Evolutionary conservation across 495 filamentous ascomycete species (phyloP), one percentile per base, ranked within the genome.

Genomic region (Podospora conica): DNA sequence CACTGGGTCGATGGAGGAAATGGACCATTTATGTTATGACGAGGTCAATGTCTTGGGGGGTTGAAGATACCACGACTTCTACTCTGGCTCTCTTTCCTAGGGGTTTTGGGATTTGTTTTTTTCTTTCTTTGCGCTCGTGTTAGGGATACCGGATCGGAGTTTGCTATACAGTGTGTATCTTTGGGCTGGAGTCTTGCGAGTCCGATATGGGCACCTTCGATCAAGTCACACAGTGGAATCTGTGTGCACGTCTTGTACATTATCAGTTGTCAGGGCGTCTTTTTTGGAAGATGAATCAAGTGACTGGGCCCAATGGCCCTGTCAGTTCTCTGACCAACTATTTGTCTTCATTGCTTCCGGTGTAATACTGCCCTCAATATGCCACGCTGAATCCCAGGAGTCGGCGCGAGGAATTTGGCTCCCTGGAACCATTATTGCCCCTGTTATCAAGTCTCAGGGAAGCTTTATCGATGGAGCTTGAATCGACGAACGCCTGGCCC

Each of bases 61-160:
- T 61, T 64, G 54, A 58, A 58, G 63, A 64, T 64, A 64, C 63
- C 63, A 64, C 22, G n/a, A 33, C 3, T 58, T 48, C 31, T 12
- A n/a, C 18, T 40, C 22, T 58, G 27, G 63, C 27, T 23, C 31
- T 40, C 12, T 64, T 28, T 57, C 6, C 20, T 58, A 25, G 29
- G 55, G 18, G 9, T 10, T 25, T 25, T 64, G 20, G 21, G 22
- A 21, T 58, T 64, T 56, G 22, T 15, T 21, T n/a, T 3, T 48
- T 48, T 40, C 18, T 48, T 48, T 3, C 10, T 11, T 33, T 4
- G 29, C 9, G 29, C n/a, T 40, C n/a, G n/a, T n/a, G 15, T n/a
- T n/a, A 6, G 8, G 40, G 40, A 48, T 48, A 48, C 40, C 40
- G 40, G 40, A 48, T 55, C 28, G 15, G 61, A 55, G 48, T 55